A percentile compares a stretch with the other conserved stretches of the same genome.
phyloP scores from a whole-genome alignment of 1,139 yeast species.

The Zygoascus hellenicus region DNA sequence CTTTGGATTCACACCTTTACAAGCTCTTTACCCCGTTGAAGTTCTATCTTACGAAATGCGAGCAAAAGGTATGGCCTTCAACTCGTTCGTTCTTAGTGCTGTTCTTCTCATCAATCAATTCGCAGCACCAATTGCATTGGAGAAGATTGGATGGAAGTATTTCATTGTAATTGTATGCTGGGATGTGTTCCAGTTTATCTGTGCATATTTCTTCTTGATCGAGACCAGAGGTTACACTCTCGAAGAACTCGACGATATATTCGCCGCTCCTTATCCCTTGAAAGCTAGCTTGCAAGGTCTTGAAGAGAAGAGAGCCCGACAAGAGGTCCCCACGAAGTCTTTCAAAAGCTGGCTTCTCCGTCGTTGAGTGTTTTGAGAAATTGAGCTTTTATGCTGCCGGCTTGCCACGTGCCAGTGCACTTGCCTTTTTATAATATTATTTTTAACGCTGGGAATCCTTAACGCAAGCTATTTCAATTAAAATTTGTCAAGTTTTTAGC shows the following conservation, averaged over 20 bases:
- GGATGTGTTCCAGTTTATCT: constrained; percentile 1
- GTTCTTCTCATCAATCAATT: constrained; percentile 38
- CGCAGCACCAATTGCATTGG: constrained; percentile 55
- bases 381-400: too few species aligned
- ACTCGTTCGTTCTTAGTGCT: constrained; percentile 22
- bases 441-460: too few species aligned
- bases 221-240: constrained; percentile 19
- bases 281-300: constrained; percentile 9
- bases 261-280: constrained; percentile 23
- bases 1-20: constrained; percentile 11
- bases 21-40: constrained; percentile 33
- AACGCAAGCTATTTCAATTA: too few species aligned
- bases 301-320: too few species aligned
- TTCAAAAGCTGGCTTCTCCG: too few species aligned
- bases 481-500: too few species aligned
- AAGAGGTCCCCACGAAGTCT: too few species aligned
- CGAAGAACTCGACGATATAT: constrained; percentile 38
- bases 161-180: constrained; percentile 28
- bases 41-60: constrained; percentile 35
- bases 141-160: constrained; percentile 42
- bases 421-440: too few species aligned
- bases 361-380: too few species aligned
- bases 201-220: constrained; percentile 12
- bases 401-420: too few species aligned
- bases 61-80: constrained; percentile 31